Evolutionary conservation across 306 rosid genomes (phyloP).

Genomic region (Trichosanthes truncata): DNA sequence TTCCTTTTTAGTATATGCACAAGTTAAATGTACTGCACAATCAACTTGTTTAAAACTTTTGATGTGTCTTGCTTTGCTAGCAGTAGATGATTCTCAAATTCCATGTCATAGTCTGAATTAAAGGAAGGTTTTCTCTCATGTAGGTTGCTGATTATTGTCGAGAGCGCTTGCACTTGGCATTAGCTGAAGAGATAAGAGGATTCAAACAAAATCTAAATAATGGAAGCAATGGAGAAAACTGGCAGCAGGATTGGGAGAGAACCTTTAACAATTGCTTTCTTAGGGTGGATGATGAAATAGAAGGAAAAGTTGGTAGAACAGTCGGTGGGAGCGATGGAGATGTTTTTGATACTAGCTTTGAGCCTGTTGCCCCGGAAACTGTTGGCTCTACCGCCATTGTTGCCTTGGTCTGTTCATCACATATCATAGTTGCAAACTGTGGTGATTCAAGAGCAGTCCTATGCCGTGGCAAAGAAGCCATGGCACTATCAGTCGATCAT

Average conservation of each 20-base stretch:
- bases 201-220: constrained; percentile 12
- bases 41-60: not conserved
- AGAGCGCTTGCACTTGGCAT: constrained; percentile 41
- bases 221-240: constrained; percentile 19
- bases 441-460: constrained; percentile 58
- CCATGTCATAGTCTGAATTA: constrained; percentile 1
- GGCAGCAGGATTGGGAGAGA: constrained; percentile 35
- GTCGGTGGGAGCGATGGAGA: constrained; percentile 10
- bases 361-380: constrained; percentile 44
- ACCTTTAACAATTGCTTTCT: constrained; percentile 33
- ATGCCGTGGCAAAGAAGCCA: constrained; percentile 46
- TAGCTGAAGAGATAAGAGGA: constrained; percentile 35
- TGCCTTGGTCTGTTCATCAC: constrained; percentile 41
- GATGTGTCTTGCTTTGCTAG: not conserved
- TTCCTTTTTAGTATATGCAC: not conserved
- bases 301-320: constrained; percentile 27
- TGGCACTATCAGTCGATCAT: constrained; percentile 43
- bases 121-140: constrained; percentile 1
- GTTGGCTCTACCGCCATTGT: constrained; percentile 58
- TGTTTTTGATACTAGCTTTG: constrained; percentile 10
- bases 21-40: not conserved
- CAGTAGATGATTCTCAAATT: not conserved
- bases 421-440: constrained; percentile 48
- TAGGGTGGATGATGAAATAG: constrained; percentile 43
- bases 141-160: constrained; percentile 54